phyloP scores from a whole-genome alignment of 768 basidiomycete genomes.

The Leucosporidium creatinivorum region DNA sequence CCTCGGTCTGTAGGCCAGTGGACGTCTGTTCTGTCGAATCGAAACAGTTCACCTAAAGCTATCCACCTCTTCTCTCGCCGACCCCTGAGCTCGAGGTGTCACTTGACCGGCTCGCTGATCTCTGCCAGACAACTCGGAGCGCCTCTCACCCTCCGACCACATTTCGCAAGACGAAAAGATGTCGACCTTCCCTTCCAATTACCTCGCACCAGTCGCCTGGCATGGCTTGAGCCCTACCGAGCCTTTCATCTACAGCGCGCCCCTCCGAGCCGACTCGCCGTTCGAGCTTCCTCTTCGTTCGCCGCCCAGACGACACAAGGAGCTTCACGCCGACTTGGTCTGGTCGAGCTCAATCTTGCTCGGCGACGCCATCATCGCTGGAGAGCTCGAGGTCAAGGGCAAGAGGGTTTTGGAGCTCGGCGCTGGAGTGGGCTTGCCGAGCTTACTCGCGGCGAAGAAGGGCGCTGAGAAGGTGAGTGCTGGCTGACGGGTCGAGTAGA shows the following conservation, averaged over 20 bases:
- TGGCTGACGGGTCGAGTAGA: too few relatives aligned
- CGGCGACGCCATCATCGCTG: constrained; percentile 6
- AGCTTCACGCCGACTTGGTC: background rate
- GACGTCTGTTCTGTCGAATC: too few relatives aligned
- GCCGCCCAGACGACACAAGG: background rate
- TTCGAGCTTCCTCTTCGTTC: background rate
- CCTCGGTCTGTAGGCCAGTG: too few relatives aligned
- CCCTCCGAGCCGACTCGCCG: constrained; percentile 5
- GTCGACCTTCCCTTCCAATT: too few relatives aligned
- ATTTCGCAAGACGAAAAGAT: too few relatives aligned
- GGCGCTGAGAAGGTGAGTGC: constrained; percentile 9
- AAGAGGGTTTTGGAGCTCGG: constrained; percentile 22
- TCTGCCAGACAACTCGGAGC: too few relatives aligned
- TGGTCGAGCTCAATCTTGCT: constrained; percentile 14
- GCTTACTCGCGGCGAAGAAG: constrained; percentile 7
- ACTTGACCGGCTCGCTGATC: too few relatives aligned
- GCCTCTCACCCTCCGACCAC: too few relatives aligned
- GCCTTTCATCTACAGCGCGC: constrained; percentile 7
- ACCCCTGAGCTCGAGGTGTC: too few relatives aligned
- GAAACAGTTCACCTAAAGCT: too few relatives aligned
- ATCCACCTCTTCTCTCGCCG: too few relatives aligned
- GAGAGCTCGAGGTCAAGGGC: constrained; percentile 10
- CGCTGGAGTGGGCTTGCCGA: constrained; percentile 8
- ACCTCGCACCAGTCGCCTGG: background rate
- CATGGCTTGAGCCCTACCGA: constrained; percentile 10